Evolutionary conservation across 805 yeast species (phyloP).

Genomic region (Grigorovia humatica): DNA sequence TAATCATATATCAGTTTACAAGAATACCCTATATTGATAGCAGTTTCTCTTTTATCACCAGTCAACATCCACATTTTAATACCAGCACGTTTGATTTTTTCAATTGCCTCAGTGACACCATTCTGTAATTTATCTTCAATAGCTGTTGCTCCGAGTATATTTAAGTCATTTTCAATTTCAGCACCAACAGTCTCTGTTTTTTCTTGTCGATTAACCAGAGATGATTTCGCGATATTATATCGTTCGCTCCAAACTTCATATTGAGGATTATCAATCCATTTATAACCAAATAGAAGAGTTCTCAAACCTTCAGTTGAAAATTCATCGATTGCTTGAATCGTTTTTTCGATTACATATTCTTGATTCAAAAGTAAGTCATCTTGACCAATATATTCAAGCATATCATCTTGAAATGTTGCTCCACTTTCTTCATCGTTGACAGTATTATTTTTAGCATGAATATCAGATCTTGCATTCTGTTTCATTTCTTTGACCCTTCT

Average conservation of each 20-base stretch:
- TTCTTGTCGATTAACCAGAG: constrained; percentile 54
- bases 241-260: constrained; percentile 58
- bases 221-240: constrained; percentile 67
- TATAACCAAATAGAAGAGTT: constrained; percentile 74
- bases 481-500: background rate
- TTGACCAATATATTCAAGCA: constrained; percentile 34
- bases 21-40: constrained; percentile 92
- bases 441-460: background rate
- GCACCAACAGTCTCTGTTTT: constrained; percentile 67
- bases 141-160: constrained; percentile 84
- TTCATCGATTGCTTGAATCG: constrained; percentile 84
- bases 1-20: constrained; percentile 89
- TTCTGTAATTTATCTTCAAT: constrained; percentile 93
- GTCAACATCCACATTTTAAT: constrained; percentile 97
- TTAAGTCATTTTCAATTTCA: constrained; percentile 55
- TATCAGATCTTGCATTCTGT: background rate
- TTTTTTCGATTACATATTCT: constrained; percentile 67
- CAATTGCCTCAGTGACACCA: constrained; percentile 95
- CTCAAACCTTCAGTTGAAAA: constrained; percentile 92
- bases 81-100: constrained; percentile 83
- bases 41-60: constrained; percentile 97
- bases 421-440: background rate
- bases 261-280: constrained; percentile 50
- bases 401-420: constrained; percentile 3
- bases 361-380: constrained; percentile 60